A percentile compares a stretch with the other conserved stretches of the same genome.
Conservation (phyloP, 805 yeast genomes). For the Groenewaldozyma salmanticensis region DNA sequence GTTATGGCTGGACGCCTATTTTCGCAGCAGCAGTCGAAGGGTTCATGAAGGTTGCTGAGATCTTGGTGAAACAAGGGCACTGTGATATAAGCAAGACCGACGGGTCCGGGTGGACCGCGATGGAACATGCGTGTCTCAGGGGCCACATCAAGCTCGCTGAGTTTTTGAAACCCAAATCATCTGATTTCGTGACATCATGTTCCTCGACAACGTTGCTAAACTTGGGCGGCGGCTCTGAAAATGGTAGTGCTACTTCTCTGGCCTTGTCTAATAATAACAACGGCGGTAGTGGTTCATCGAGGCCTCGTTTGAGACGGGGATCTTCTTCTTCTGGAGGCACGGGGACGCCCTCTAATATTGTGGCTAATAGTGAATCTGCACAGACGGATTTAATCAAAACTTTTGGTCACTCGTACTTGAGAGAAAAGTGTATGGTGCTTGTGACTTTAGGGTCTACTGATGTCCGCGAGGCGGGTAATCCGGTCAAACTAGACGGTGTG, state of each 20-base stretch:
- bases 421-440: conserved; percentile 55
- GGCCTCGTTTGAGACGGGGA: conserved; percentile 15
- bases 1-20: conserved; percentile 92
- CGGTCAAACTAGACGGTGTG: conserved; percentile 62
- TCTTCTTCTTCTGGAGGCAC: conserved; percentile 20
- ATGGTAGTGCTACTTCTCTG: neutral
- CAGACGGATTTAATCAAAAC: conserved; percentile 55
- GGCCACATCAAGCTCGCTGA: conserved; percentile 73
- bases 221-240: neutral
- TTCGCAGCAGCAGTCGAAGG: conserved; percentile 90
- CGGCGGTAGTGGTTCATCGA: conserved; percentile 2
- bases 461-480: conserved; percentile 44
- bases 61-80: conserved; percentile 39
- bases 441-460: conserved; percentile 85
- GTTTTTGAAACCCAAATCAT: conserved; percentile 30
- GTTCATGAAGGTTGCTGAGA: conserved; percentile 41
- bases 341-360: neutral
- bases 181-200: neutral
- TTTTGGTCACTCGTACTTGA: conserved; percentile 73
- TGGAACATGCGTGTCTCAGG: conserved; percentile 88
- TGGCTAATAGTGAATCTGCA: neutral
- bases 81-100: conserved; percentile 53
- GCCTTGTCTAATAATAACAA: neutral
- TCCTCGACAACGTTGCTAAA: neutral
- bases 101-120: conserved; percentile 93